Evolutionary conservation across 768 basidiomycete species (phyloP).

Genomic region (Sutorius australiensis): DNA sequence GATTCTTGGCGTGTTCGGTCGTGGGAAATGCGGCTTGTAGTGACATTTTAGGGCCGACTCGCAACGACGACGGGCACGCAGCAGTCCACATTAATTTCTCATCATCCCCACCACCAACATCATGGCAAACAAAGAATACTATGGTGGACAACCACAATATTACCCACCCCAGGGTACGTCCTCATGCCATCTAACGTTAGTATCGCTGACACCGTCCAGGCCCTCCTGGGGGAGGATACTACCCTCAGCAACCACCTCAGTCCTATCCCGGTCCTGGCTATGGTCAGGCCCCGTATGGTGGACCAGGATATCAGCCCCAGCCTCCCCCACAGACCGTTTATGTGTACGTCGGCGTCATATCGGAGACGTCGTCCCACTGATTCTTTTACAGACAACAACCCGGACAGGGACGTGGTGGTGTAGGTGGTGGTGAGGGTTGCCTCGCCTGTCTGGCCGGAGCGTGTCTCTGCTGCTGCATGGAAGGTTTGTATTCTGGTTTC

Average conservation of each 20-base stretch:
- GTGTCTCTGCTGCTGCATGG: constrained; percentile 49
- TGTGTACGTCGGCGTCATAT: constrained; percentile 49
- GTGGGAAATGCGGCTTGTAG: constrained; percentile 22
- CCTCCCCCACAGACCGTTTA: constrained; percentile 81
- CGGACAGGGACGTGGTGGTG: constrained; percentile 32
- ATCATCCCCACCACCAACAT: constrained; percentile 14
- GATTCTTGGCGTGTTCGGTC: background rate
- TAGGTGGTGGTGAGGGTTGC: constrained; percentile 35
- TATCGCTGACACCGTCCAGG: constrained; percentile 35
- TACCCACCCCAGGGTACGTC: constrained; percentile 54
- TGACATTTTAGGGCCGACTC: constrained; percentile 25
- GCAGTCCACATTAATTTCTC: constrained; percentile 12
- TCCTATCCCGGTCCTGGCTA: constrained; percentile 55
- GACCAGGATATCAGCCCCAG: constrained; percentile 47
- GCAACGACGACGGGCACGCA: constrained; percentile 10
- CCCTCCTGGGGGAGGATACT: constrained; percentile 64
- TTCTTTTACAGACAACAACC: constrained; percentile 38
- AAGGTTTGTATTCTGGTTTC: constrained; percentile 35
- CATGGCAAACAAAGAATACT: constrained; percentile 79
- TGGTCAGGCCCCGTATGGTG: constrained; percentile 29
- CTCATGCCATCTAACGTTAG: too few relatives aligned
- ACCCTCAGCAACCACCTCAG: constrained; percentile 71
- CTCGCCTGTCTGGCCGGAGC: constrained; percentile 47
- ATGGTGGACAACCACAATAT: constrained; percentile 50
- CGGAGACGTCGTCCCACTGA: background rate